phyloP scores from a whole-genome alignment of 768 basidiomycete species.

The Rhodotorula kratochvilovae region DNA sequence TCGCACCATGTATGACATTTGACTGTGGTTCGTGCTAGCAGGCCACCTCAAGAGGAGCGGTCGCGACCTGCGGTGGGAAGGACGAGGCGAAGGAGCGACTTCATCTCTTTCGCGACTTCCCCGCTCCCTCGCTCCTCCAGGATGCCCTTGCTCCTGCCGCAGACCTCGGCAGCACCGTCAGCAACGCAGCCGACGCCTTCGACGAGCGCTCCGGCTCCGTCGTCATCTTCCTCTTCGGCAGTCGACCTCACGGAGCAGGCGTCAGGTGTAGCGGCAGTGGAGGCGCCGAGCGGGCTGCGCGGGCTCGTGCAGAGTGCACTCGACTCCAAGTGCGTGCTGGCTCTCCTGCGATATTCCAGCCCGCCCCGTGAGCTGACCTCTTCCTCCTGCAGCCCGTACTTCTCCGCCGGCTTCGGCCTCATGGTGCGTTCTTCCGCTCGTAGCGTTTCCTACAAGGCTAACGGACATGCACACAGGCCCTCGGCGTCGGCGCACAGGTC shows the following conservation, averaged over 20 bases:
- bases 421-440: slow-evolving; percentile 60
- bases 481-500: slow-evolving; percentile 75
- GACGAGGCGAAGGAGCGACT: background rate
- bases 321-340: slow-evolving; percentile 23
- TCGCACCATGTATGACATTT: too few species aligned
- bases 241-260: background rate
- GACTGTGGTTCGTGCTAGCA: too few species aligned
- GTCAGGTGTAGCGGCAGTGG: background rate
- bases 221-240: background rate
- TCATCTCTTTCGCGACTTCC: background rate
- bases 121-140: background rate
- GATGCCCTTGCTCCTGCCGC: background rate
- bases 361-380: background rate
- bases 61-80: too few species aligned
- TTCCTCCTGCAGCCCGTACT: slow-evolving; percentile 67
- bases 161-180: background rate
- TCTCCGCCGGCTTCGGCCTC: slow-evolving; percentile 94
- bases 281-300: slow-evolving; percentile 13
- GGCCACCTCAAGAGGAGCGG: too few species aligned
- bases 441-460: too few species aligned
- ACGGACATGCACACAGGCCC: slow-evolving; percentile 56
- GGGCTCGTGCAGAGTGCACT: slow-evolving; percentile 28
- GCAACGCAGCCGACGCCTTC: background rate
- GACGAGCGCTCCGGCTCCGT: background rate
- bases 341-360: too few species aligned